Evolutionary conservation across 495 filamentous ascomycete species (phyloP), one percentile per base, ranked within the genome.

Genomic region (Filosporella fistucella): DNA sequence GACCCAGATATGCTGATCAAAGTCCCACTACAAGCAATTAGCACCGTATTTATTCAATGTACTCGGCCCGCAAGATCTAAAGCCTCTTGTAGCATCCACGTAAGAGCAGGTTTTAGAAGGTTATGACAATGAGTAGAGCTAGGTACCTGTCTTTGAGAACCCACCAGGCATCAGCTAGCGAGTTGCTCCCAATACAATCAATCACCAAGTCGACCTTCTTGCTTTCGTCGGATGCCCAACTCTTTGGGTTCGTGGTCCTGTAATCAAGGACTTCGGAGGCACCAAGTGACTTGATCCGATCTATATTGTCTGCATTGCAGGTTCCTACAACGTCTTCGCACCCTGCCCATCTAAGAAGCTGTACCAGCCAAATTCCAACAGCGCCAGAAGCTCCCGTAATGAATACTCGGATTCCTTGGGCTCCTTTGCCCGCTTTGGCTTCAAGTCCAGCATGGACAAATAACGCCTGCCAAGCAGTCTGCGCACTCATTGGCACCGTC

Each of bases 391-490:
- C 68, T 0, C 63, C 70, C 35, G 66, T 60, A 1, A 74, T 52
- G 21, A 72, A 36, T 11, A 70, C 64, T 21, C 49, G 41, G 24
- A 59, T 35, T 9, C 64, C 66, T 22, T 0, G 78, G 78, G 57
- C 58, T 6, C 42, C 41, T 12, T 51, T 45, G 8, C 26, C 58
- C 8, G 39, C 45, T 24, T 16, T 25, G 49, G 32, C 70, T 39
- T 13, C 18, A 11, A 63, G 38, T 8, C 64, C 67, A 3, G 62
- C 70, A 57, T 80, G 71, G 12, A 58, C 62, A 52, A 83, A 82
- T n/a, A 84, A 63, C 7, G 72, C 76, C 49, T 82, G 75, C 70
- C 70, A 82, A 4, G 76, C 80, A 35, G 74, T 80, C 36, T 77
- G 51, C 12, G 67, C 74, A 1, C 70, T 69, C 39, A 81, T 51